Conservation (phyloP, 2,329 filamentous ascomycete genomes). For the Aspergillus sp. region DNA sequence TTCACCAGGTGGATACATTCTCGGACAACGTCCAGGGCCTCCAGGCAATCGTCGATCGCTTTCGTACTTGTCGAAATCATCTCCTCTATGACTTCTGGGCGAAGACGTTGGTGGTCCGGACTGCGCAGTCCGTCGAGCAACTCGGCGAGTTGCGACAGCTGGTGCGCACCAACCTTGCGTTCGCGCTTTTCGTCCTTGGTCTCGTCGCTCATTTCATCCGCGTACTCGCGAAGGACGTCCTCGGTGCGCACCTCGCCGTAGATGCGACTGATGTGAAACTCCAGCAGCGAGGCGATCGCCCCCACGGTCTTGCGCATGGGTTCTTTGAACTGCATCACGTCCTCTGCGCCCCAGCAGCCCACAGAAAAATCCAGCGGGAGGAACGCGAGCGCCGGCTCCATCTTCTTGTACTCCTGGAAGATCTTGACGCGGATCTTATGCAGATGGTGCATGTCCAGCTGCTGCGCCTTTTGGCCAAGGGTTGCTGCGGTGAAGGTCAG, state of each 20-base stretch:
- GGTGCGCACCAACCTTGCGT: conserved; percentile 27
- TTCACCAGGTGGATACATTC: conserved; percentile 32
- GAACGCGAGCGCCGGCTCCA: conserved; percentile 44
- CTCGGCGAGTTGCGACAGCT: conserved; percentile 33
- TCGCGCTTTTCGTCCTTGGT: conserved; percentile 15
- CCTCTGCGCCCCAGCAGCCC: conserved; percentile 47
- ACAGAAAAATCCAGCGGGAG: conserved; percentile 49
- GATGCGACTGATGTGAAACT: conserved; percentile 42
- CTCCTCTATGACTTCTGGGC: conserved; percentile 30
- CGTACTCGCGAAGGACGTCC: conserved; percentile 3
- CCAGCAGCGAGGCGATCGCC: conserved; percentile 37
- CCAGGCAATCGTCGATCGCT: conserved; percentile 28
- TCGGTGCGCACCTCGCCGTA: conserved; percentile 3
- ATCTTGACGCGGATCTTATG: conserved; percentile 31
- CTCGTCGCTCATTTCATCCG: conserved; percentile 3
- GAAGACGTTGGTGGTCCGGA: conserved; percentile 36
- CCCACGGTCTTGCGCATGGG: conserved; percentile 38
- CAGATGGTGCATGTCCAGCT: conserved; percentile 20
- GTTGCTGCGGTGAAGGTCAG: conserved; percentile 29
- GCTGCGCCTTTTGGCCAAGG: conserved; percentile 16
- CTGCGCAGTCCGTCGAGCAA: conserved; percentile 40
- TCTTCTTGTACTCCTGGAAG: conserved; percentile 37
- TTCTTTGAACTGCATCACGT: conserved; percentile 40
- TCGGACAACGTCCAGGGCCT: conserved; percentile 18
- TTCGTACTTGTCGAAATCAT: conserved; percentile 28